phyloP scores from a whole-genome alignment of 306 rosid genomes.

The Ammopiptanthus mongolicus region DNA sequence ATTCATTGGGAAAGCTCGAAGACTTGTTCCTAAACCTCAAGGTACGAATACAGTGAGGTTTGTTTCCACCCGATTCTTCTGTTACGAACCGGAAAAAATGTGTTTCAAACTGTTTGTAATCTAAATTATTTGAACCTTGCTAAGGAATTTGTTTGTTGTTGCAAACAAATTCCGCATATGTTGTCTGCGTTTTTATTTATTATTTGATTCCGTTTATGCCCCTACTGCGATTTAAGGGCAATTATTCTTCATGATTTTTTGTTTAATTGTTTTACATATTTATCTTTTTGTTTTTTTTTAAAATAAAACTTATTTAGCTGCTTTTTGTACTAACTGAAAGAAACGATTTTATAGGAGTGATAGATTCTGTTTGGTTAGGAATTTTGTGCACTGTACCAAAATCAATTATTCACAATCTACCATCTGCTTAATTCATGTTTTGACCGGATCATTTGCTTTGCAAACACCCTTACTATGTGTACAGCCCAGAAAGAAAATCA shows the following conservation, averaged over 20 bases:
- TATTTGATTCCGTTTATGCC: not conserved
- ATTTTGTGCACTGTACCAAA: not conserved
- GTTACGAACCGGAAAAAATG: not conserved
- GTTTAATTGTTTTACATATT: not conserved
- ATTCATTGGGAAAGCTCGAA: not conserved
- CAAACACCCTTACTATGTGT: not conserved
- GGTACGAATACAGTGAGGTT: slow-evolving; percentile 5
- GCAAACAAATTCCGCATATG: not conserved
- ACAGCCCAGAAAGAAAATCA: not conserved
- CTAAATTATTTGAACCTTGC: not conserved
- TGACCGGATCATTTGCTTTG: not conserved
- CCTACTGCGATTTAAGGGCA: not conserved
- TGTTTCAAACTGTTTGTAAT: not conserved
- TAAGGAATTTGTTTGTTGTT: not conserved
- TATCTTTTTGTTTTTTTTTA: not conserved
- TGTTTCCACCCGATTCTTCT: not conserved
- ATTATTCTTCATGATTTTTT: no score
- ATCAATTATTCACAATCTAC: no score
- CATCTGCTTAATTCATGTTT: not conserved
- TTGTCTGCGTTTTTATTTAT: not conserved
- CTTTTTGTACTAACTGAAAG: not conserved
- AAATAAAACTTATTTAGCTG: no score
- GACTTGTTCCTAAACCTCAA: slow-evolving; percentile 4
- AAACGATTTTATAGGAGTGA: not conserved
- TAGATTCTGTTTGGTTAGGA: not conserved